Evolutionary conservation across 2,329 filamentous ascomycete species (phyloP).

Genomic region (Pyrenochaeta sp.): DNA sequence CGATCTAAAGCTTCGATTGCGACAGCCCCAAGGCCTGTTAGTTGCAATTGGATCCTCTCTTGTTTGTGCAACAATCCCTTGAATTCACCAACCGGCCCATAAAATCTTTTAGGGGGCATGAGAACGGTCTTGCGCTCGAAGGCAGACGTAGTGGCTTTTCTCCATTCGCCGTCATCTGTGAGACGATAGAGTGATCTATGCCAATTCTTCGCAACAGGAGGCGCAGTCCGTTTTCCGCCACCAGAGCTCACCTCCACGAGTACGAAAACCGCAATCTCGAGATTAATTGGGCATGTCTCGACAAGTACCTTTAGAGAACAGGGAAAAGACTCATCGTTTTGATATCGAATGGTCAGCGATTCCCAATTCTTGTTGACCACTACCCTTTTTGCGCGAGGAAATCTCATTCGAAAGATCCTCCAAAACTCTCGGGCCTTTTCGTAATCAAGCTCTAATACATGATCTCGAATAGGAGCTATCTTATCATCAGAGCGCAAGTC

Average conservation of each 20-base stretch:
- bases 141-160: not conserved
- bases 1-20: slow-evolving; percentile 16
- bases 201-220: not conserved
- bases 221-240: not conserved
- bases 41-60: slow-evolving; percentile 1
- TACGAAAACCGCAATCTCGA: slow-evolving; percentile 3
- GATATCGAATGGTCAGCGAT: not conserved
- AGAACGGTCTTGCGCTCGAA: slow-evolving; percentile 10
- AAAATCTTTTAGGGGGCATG: slow-evolving; percentile 14
- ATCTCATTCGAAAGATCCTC: slow-evolving; percentile 11
- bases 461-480: not conserved
- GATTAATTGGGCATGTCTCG: slow-evolving; percentile 9
- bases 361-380: slow-evolving; percentile 17
- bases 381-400: slow-evolving; percentile 16
- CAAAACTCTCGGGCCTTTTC: slow-evolving; percentile 7
- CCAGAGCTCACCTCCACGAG: not conserved
- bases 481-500: not conserved
- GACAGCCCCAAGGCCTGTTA: slow-evolving; percentile 12
- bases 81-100: slow-evolving; percentile 5
- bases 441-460: not conserved
- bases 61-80: not conserved
- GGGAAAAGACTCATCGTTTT: slow-evolving; percentile 4
- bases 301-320: slow-evolving; percentile 8
- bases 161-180: not conserved
- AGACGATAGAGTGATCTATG: not conserved